Evolutionary conservation across 2,329 filamentous ascomycete species (phyloP).

Genomic region (Ceratocystiopsis minuta): DNA sequence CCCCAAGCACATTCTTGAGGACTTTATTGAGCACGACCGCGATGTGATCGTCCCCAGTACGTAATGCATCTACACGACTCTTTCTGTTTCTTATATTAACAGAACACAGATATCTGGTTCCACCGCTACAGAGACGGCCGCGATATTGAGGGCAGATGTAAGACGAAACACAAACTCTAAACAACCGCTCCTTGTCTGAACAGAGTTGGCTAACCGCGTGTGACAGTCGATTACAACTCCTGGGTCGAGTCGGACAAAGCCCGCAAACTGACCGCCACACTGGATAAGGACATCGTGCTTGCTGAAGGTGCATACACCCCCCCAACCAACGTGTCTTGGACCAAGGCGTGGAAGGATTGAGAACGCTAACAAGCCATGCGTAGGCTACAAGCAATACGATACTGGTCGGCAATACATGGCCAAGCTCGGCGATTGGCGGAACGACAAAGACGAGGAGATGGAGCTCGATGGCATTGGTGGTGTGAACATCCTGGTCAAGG

Average conservation of each 20-base stretch:
- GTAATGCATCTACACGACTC: constrained; percentile 14
- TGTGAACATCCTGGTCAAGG: constrained; percentile 95
- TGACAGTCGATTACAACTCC: constrained; percentile 87
- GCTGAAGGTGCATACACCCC: constrained; percentile 55
- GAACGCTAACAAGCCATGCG: neutral
- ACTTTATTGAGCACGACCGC: constrained; percentile 84
- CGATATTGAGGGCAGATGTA: constrained; percentile 91
- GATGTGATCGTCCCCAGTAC: constrained; percentile 90
- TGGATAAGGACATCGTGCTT: constrained; percentile 67
- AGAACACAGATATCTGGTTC: constrained; percentile 73
- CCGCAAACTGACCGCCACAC: constrained; percentile 49
- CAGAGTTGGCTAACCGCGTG: constrained; percentile 3
- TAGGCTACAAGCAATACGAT: constrained; percentile 86
- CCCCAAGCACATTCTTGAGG: constrained; percentile 72
- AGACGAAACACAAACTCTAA: constrained; percentile 18
- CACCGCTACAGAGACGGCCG: constrained; percentile 64
- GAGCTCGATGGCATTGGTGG: constrained; percentile 90
- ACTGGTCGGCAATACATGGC: constrained; percentile 86
- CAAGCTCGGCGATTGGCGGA: constrained; percentile 75
- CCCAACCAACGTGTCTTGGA: too few species aligned
- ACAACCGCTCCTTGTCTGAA: too few species aligned
- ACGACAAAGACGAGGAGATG: constrained; percentile 83
- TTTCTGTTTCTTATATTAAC: constrained; percentile 1
- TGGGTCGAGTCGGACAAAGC: constrained; percentile 90
- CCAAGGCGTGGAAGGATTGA: neutral